A percentile compares a stretch with the other conserved stretches of the same genome.
These are phyloP conservation scores for Vinca major DNA, from an alignment of 305 asterid genomes.

Conservation along the genomic window DNA sequence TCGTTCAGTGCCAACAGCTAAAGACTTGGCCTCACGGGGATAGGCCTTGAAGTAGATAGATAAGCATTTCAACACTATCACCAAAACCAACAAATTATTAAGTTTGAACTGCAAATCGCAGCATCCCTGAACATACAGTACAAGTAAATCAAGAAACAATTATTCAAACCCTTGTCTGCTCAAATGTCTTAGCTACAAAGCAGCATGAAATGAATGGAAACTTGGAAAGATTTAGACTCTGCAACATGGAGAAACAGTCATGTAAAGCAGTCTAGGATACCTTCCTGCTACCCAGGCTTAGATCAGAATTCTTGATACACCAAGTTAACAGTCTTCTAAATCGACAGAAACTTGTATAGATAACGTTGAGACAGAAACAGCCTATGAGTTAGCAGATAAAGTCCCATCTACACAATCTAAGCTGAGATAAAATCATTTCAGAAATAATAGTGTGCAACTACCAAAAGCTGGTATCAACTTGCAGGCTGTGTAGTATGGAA, in stretches of 20 bases:
- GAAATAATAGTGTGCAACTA: not conserved
- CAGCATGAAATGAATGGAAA: not conserved
- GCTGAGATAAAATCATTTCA: not conserved
- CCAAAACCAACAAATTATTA: not conserved
- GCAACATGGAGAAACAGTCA: not conserved
- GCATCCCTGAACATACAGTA: not conserved
- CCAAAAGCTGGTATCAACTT: not conserved
- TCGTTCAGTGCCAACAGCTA: not conserved
- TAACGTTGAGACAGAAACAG: too few relatives aligned
- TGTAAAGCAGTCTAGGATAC: not conserved
- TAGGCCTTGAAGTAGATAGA: not conserved
- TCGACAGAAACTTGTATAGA: not conserved
- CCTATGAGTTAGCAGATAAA: not conserved
- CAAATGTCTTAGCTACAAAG: not conserved
- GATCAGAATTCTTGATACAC: not conserved
- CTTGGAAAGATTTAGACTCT: not conserved
- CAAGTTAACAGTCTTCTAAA: not conserved
- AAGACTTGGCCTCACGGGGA: not conserved
- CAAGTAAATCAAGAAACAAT: not conserved
- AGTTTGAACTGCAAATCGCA: not conserved
- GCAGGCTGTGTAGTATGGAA: not conserved
- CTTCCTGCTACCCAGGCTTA: not conserved
- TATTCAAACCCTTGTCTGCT: conserved; percentile 1
- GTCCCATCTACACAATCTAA: not conserved
- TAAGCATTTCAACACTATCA: not conserved